Base-by-base conservation (phyloP, 495 filamentous ascomycete genomes). In the Aspergillus olivimuriae region DNA sequence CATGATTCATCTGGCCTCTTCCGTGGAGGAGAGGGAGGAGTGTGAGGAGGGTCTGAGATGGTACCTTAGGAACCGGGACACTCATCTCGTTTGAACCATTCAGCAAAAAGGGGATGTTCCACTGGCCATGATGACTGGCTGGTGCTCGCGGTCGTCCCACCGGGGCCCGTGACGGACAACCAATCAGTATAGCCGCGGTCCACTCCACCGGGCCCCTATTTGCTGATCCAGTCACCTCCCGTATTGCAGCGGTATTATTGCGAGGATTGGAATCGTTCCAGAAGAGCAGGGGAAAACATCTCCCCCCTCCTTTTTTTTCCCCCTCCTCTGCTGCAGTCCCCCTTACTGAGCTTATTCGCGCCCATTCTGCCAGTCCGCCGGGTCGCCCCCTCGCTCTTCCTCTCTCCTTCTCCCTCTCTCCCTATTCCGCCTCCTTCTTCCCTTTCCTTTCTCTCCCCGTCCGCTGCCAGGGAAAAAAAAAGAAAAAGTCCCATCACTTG, bases 391-490 rank as follows among this genome's bases (percentile, higher is more conserved):
- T 34, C 19, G 33, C n/a, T 34, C 33, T 18, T 14, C 15, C 33
- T 34, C 19, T 34, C 33, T 34, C 10, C 41, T 28, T 41, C 31
- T 26, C 36, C 41, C 34, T 31, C 43, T 31, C 31, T 20, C 31
- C 41, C 32, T 24, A 11, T 34, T 16, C 4, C 17, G 20, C 23
- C 22, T 41, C 48, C 47, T 53, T 53, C 58, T 52, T 44, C 46
- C 47, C 47, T 62, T 63, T 53, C 43, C 51, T 43, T 53, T 55
- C 56, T 51, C 44, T 53, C 30, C 16, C 30, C 30, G 12, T 33
- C 30, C 30, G n/a, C n/a, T n/a, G n/a, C n/a, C n/a, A n/a, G n/a
- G n/a, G n/a, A n/a, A n/a, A n/a, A n/a, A n/a, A n/a, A n/a, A n/a
- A n/a, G n/a, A n/a, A n/a, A n/a, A n/a, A n/a, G n/a, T 52, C 35